These are phyloP conservation scores for Pseudogymnoascus sp. DNA, from an alignment of 2,329 filamentous ascomycete species.

Conservation along the genomic window DNA sequence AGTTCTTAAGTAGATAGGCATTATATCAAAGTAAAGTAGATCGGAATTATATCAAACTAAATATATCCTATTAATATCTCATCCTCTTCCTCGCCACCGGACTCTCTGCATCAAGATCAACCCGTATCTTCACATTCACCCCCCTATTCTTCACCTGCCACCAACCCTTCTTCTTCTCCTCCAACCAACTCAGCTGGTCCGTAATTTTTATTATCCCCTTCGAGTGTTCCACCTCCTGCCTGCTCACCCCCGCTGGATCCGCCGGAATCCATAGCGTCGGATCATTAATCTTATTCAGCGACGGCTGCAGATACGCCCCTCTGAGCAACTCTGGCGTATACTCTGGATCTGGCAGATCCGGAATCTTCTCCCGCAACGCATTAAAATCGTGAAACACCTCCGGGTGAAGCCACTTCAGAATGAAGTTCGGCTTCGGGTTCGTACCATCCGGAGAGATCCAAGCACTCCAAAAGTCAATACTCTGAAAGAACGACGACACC, in stretches of 20 bases:
- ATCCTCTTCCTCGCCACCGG: background rate
- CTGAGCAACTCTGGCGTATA: conserved; percentile 36
- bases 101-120: conserved; percentile 1
- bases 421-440: conserved; percentile 34
- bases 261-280: conserved; percentile 48
- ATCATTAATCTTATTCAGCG: conserved; percentile 38
- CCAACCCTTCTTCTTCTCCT: conserved; percentile 35
- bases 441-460: conserved; percentile 24
- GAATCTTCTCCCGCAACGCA: conserved; percentile 41
- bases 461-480: conserved; percentile 21
- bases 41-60: too few species aligned
- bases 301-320: conserved; percentile 49
- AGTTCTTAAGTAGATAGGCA: too few species aligned
- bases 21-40: background rate
- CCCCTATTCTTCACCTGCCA: background rate
- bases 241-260: conserved; percentile 46
- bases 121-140: background rate
- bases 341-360: conserved; percentile 36
- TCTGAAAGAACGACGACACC: background rate
- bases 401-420: conserved; percentile 47
- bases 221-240: conserved; percentile 48
- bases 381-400: conserved; percentile 47
- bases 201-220: conserved; percentile 45
- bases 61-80: background rate
- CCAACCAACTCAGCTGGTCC: conserved; percentile 48